Evolutionary conservation across 306 rosid species (phyloP).

Genomic region (Cicer arietinum): DNA sequence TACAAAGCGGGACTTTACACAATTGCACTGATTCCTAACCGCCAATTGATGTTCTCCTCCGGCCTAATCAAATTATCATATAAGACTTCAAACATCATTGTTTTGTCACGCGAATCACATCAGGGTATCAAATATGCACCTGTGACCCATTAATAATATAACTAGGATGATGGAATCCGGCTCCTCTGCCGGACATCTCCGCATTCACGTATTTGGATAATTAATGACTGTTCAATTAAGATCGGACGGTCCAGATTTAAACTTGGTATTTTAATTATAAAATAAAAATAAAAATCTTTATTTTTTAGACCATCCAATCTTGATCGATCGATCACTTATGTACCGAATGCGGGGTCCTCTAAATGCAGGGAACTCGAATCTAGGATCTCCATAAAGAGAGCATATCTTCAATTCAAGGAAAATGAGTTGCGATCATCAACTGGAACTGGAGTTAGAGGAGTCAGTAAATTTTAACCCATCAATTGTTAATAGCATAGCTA

Average conservation of each 20-base stretch:
- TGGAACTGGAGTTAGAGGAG: constrained; percentile 44
- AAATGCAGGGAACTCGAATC: too few species aligned
- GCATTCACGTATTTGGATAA: too few species aligned
- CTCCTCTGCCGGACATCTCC: too few species aligned
- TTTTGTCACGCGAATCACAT: constrained; percentile 4
- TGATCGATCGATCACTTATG: too few species aligned
- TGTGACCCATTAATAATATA: neutral
- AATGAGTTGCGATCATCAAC: constrained; percentile 57
- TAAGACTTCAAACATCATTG: neutral
- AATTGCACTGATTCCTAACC: constrained; percentile 21
- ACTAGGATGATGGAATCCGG: neutral
- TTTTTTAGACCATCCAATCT: too few species aligned
- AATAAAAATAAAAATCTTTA: too few species aligned
- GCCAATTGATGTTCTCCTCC: constrained; percentile 27
- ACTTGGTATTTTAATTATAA: too few species aligned
- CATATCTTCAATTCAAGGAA: constrained; percentile 12
- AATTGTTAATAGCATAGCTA: constrained; percentile 1
- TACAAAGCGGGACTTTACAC: constrained; percentile 10
- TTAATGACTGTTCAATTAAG: too few species aligned
- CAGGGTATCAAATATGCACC: neutral
- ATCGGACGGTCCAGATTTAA: too few species aligned
- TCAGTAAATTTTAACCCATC: neutral
- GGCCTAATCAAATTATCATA: neutral
- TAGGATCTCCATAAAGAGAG: neutral
- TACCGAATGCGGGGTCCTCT: too few species aligned